A percentile compares a stretch with the other conserved stretches of the same genome.
phyloP scores from a whole-genome alignment of 1,284 basidiomycete genomes.

The Ustilago trichophora region DNA sequence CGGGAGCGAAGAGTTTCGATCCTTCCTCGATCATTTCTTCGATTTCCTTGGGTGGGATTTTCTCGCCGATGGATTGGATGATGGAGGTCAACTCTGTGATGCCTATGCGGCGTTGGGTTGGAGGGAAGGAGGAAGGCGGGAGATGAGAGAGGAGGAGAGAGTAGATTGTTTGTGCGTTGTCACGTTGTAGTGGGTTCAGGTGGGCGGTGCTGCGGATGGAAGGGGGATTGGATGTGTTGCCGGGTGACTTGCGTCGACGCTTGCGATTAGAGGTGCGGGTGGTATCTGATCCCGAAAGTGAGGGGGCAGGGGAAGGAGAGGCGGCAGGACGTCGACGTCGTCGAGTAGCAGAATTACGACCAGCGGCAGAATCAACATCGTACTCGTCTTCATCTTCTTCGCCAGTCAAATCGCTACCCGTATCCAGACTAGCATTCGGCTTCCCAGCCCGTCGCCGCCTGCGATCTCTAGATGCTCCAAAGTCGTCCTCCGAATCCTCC shows the following conservation, averaged over 20 bases:
- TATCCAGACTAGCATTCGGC: too few species aligned
- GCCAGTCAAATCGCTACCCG: slow-evolving; percentile 18
- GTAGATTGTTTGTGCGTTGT: slow-evolving; percentile 11
- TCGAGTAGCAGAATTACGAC: neutral
- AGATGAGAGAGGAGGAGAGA: slow-evolving; percentile 25
- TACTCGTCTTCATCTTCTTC: slow-evolving; percentile 1
- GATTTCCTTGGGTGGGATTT: slow-evolving; percentile 38
- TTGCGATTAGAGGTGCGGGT: slow-evolving; percentile 6
- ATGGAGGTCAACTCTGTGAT: slow-evolving; percentile 11
- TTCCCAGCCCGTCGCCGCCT: neutral
- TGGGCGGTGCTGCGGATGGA: slow-evolving; percentile 19
- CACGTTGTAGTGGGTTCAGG: slow-evolving; percentile 33
- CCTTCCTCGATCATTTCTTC: slow-evolving; percentile 48
- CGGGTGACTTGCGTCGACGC: slow-evolving; percentile 4
- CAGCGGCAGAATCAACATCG: slow-evolving; percentile 1
- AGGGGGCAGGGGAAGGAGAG: slow-evolving; percentile 2
- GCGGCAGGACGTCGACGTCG: slow-evolving; percentile 6
- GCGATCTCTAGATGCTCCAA: slow-evolving; percentile 8
- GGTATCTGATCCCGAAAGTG: neutral
- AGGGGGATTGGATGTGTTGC: neutral
- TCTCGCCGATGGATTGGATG: slow-evolving; percentile 22
- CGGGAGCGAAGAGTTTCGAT: slow-evolving; percentile 39
- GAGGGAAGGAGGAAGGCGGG: slow-evolving; percentile 8
- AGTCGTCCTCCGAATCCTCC: slow-evolving; percentile 40
- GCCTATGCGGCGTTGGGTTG: slow-evolving; percentile 20